Percentiles rank a stretch among this genome's conserved stretches.
phyloP scores from a whole-genome alignment of 192 early-diverging fungal genomes.

The Rhizoclosmatium globosum region DNA sequence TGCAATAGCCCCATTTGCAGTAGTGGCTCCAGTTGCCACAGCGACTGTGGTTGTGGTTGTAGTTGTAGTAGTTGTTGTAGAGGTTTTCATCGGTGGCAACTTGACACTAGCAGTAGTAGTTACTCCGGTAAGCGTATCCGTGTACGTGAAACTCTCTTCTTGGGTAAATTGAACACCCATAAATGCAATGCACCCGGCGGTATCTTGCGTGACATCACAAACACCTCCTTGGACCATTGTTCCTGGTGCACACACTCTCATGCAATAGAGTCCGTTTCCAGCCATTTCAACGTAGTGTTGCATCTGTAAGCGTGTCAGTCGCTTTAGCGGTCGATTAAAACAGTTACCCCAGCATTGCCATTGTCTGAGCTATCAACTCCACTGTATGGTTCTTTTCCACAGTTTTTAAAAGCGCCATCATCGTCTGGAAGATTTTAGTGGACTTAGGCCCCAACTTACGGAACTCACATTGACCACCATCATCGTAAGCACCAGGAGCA shows the following conservation, averaged over 20 bases:
- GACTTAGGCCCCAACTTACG: conserved; percentile 26
- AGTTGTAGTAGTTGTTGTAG: conserved; percentile 5
- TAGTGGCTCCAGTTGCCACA: background rate
- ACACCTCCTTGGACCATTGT: conserved; percentile 22
- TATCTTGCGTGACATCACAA: conserved; percentile 46
- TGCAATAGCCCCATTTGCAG: background rate
- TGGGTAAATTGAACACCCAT: background rate
- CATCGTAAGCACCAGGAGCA: conserved; percentile 36
- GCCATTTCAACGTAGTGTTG: conserved; percentile 42
- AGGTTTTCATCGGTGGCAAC: background rate
- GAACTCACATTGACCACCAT: conserved; percentile 48
- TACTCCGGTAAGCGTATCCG: background rate
- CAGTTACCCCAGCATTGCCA: conserved; percentile 10
- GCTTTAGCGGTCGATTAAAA: background rate
- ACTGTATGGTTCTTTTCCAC: conserved; percentile 52
- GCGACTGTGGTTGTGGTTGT: background rate
- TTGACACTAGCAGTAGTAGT: background rate
- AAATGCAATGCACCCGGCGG: conserved; percentile 22
- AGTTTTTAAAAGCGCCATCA: conserved; percentile 28
- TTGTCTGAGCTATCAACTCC: conserved; percentile 34
- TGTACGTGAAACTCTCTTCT: background rate
- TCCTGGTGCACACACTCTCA: conserved; percentile 42
- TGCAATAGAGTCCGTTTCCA: conserved; percentile 44
- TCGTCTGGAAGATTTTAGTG: conserved; percentile 7
- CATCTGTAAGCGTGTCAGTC: background rate